Evolutionary conservation across 257 asterid genomes (phyloP), one percentile per base, ranked within the genome.

Genomic region (Solanum boliviense): DNA sequence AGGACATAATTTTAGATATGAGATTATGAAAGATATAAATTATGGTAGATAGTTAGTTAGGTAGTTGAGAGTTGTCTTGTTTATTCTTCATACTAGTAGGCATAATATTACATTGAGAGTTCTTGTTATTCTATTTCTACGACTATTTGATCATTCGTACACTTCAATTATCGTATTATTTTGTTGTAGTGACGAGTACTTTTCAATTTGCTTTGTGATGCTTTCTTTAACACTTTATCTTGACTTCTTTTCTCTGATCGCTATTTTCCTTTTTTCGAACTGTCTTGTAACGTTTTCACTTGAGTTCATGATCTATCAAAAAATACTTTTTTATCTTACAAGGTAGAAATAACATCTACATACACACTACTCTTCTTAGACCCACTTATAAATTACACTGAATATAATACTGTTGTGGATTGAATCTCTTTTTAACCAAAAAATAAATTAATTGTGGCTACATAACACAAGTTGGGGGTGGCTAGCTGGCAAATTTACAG

Each of bases 331-430:
- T 1, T 58, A 21, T 23, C 0, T 21, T 7, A 16, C 6, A 21
- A 58, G 5, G 0, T 58, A 58, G 1, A 21, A 58, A 58, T 7
- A 58, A 0, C 23, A 52, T 16, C 0, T 52, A 0, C 0, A 56
- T 20, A 56, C 1, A 1, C 11, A 56, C 1, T 56, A 56, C 0
- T 20, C 5, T 3, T 20, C 20, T 3, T 7, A 20, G 10, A 52
- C 0, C 1, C 6, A 58, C 27, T 58, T 21, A 8, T 58, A 4
- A 58, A 9, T 20, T 58, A 7, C 1, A 58, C 0, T 7, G 41
- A 0, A 4, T 52, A 16, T 52, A 3, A 48, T 15, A 5, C 2
- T 2, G 3, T 48, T 16, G 3, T 48, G 3, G 1, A 9, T 5
- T 48, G 15, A 15, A 48, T 3, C 23, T 60, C 13, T 21, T 60